Evolutionary conservation across 495 filamentous ascomycete genomes (phyloP).

Genomic region (Aspergillus carlsbadensis): DNA sequence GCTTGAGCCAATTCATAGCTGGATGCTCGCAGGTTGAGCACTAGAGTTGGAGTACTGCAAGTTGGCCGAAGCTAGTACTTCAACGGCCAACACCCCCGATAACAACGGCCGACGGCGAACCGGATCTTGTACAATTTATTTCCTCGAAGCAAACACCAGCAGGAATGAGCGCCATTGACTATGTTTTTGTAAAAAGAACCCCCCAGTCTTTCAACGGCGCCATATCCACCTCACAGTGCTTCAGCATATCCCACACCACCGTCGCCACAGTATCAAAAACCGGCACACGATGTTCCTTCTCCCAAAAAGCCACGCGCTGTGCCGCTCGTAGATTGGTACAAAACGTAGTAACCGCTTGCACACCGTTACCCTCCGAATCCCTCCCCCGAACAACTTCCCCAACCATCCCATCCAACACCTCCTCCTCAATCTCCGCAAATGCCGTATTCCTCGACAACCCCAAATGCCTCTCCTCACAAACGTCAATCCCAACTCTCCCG

Average conservation of each 20-base stretch:
- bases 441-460: not conserved
- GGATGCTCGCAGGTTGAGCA: too few relatives aligned
- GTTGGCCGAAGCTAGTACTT: too few relatives aligned
- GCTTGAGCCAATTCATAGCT: too few relatives aligned
- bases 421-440: not conserved
- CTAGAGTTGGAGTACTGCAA: too few relatives aligned
- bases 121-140: too few relatives aligned
- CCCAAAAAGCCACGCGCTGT: not conserved
- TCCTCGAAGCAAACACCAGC: too few relatives aligned
- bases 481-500: not conserved
- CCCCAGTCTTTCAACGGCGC: not conserved
- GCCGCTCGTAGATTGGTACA: conserved; percentile 8
- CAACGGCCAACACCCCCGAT: too few relatives aligned
- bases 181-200: not conserved
- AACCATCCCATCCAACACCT: conserved; percentile 1
- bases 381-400: not conserved
- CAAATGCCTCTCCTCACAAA: not conserved
- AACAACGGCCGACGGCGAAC: too few relatives aligned
- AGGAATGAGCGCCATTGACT: not conserved
- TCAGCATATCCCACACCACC: conserved; percentile 9
- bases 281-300: conserved; percentile 4
- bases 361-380: not conserved
- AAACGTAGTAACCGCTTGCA: not conserved
- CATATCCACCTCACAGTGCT: not conserved
- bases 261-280: conserved; percentile 7